Evolutionary conservation across 2,329 filamentous ascomycete genomes (phyloP).

Genomic region (Tympanopsis confertula): DNA sequence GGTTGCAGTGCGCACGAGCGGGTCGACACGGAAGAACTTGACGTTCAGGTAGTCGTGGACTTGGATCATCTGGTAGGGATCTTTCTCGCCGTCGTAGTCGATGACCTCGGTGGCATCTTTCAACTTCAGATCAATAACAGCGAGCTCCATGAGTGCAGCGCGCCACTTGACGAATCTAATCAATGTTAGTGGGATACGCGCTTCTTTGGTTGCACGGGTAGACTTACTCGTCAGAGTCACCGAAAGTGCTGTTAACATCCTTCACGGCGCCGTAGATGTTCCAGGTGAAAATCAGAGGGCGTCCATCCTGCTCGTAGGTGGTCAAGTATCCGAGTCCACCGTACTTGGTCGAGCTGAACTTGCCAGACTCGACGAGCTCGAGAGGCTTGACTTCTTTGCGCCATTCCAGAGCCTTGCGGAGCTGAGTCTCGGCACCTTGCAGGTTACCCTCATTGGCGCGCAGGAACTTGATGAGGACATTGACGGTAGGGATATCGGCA

Average conservation of each 20-base stretch:
- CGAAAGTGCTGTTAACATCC: constrained; percentile 51
- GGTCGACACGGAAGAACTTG: constrained; percentile 52
- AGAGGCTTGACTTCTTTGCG: constrained; percentile 48
- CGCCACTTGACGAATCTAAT: constrained; percentile 57
- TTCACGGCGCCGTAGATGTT: constrained; percentile 65
- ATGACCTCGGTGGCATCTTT: constrained; percentile 40
- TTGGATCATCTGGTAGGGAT: constrained; percentile 58
- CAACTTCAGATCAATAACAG: constrained; percentile 45
- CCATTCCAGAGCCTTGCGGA: constrained; percentile 53
- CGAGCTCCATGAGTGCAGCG: constrained; percentile 58
- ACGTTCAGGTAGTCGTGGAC: constrained; percentile 61
- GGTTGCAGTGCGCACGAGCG: constrained; percentile 44
- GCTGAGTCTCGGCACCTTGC: constrained; percentile 46
- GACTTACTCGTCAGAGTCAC: constrained; percentile 47
- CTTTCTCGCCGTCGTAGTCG: constrained; percentile 39
- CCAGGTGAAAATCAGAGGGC: constrained; percentile 47
- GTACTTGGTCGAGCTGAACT: constrained; percentile 43
- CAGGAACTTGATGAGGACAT: constrained; percentile 62
- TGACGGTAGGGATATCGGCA: constrained; percentile 43
- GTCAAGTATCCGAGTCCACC: constrained; percentile 52
- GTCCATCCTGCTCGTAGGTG: constrained; percentile 34
- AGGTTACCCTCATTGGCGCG: constrained; percentile 55
- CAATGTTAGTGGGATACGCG: constrained; percentile 1
- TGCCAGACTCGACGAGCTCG: constrained; percentile 34
- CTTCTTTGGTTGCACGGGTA: constrained; percentile 2